These are phyloP conservation scores for Globisporangium cylindrosporum DNA, from an alignment of 352 stramenopile species.

Conservation along the genomic window DNA sequence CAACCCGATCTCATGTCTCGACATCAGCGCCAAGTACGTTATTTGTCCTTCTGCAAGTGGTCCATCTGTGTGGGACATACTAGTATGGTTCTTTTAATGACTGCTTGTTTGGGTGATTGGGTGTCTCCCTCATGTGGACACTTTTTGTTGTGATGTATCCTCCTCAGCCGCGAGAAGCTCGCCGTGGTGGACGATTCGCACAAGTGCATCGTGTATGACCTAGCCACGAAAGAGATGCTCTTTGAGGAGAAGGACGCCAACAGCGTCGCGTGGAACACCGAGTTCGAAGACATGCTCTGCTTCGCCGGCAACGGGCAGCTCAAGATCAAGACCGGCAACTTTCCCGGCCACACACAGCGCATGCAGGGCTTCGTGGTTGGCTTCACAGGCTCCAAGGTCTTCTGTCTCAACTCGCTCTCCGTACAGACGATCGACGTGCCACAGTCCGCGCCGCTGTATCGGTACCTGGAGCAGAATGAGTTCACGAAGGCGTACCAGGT, in stretches of 20 bases:
- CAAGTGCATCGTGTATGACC: slow-evolving; percentile 89
- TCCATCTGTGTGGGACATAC: neutral
- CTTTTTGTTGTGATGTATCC: neutral
- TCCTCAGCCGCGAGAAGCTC: slow-evolving; percentile 76
- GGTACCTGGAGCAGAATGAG: slow-evolving; percentile 88
- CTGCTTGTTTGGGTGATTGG: neutral
- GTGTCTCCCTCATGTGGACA: slow-evolving; percentile 7
- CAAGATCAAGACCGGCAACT: slow-evolving; percentile 89
- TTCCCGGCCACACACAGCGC: slow-evolving; percentile 86
- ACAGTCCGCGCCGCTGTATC: slow-evolving; percentile 84
- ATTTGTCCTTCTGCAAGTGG: neutral
- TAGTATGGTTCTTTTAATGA: neutral
- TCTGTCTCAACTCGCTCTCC: slow-evolving; percentile 82
- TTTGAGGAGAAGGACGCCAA: slow-evolving; percentile 86
- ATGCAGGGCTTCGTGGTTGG: slow-evolving; percentile 92
- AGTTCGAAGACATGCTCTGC: slow-evolving; percentile 94
- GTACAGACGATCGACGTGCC: slow-evolving; percentile 92
- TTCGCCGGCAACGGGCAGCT: slow-evolving; percentile 87
- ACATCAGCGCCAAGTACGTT: slow-evolving; percentile 86
- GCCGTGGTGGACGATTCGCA: slow-evolving; percentile 90
- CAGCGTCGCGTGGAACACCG: slow-evolving; percentile 93
- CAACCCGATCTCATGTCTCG: slow-evolving; percentile 85
- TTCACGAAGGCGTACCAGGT: slow-evolving; percentile 88
- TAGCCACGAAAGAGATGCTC: slow-evolving; percentile 87
- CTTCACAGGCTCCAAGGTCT: slow-evolving; percentile 92